Conservation (phyloP, 1,284 basidiomycete species). For the Exobasidium cylindrosporum region DNA sequence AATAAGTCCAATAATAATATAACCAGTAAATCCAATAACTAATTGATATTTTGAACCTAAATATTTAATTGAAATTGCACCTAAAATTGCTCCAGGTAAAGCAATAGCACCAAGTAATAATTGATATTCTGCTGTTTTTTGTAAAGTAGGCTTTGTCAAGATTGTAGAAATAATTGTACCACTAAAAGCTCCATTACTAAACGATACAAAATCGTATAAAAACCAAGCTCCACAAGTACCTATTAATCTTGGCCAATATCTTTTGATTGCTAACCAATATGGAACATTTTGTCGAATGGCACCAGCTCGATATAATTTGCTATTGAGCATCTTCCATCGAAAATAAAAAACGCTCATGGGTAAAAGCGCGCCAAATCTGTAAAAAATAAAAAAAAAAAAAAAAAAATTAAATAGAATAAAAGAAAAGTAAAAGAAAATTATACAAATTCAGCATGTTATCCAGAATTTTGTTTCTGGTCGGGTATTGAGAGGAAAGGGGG, state of each 20-base stretch:
- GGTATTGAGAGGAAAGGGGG: too few species aligned
- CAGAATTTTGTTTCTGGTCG: too few species aligned
- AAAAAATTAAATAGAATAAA: too few species aligned
- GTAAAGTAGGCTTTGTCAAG: constrained; percentile 61
- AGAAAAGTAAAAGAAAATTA: constrained; percentile 52
- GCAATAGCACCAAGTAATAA: constrained; percentile 68
- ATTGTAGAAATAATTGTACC: constrained; percentile 56
- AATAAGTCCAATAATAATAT: constrained; percentile 67
- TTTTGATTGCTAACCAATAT: constrained; percentile 64
- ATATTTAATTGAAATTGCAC: constrained; percentile 57
- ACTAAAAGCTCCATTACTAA: constrained; percentile 65
- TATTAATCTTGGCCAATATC: constrained; percentile 63
- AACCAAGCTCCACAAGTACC: constrained; percentile 36
- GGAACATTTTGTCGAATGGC: constrained; percentile 60
- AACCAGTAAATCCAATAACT: constrained; percentile 72
- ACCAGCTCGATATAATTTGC: constrained; percentile 25
- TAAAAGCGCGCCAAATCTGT: constrained; percentile 64
- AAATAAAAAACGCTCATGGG: constrained; percentile 71
- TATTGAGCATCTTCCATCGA: constrained; percentile 56
- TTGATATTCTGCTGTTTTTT: constrained; percentile 65
- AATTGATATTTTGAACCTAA: constrained; percentile 56
- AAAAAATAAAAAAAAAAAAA: constrained; percentile 60
- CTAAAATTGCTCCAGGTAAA: constrained; percentile 66
- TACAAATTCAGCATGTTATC: too few species aligned
- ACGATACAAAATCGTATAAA: constrained; percentile 69